These are phyloP conservation scores for Rhynchosporium secalis DNA, from an alignment of 2,329 filamentous ascomycete species.

Conservation along the genomic window DNA sequence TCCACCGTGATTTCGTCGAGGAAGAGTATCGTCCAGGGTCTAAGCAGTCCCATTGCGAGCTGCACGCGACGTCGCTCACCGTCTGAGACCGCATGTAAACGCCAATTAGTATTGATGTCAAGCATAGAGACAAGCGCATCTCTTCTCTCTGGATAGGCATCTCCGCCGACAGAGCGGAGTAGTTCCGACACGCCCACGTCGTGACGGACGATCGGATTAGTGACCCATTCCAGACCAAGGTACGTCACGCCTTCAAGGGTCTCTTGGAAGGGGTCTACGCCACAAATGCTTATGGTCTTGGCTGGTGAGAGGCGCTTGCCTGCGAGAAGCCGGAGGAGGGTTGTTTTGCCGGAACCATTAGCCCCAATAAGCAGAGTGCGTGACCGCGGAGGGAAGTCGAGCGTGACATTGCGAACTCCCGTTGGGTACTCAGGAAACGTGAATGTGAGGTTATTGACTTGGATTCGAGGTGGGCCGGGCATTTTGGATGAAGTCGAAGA, in stretches of 20 bases:
- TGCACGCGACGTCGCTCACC: slow-evolving; percentile 93
- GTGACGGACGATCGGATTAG: slow-evolving; percentile 92
- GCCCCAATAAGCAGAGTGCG: slow-evolving; percentile 92
- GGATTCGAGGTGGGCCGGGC: slow-evolving; percentile 49
- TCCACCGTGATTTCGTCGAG: slow-evolving; percentile 98
- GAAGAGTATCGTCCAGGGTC: slow-evolving; percentile 88
- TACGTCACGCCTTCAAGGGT: slow-evolving; percentile 93
- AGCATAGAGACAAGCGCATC: slow-evolving; percentile 87
- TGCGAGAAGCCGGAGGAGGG: slow-evolving; percentile 84
- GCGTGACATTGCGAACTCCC: slow-evolving; percentile 72
- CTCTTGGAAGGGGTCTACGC: slow-evolving; percentile 88
- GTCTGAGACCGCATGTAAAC: slow-evolving; percentile 93
- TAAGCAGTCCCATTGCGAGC: slow-evolving; percentile 89
- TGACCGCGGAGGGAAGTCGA: slow-evolving; percentile 77
- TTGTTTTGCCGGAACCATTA: slow-evolving; percentile 97
- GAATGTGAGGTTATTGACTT: slow-evolving; percentile 78
- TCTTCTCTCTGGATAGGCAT: slow-evolving; percentile 75
- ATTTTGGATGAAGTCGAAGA: no score
- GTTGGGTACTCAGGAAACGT: slow-evolving; percentile 80
- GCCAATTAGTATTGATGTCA: slow-evolving; percentile 89
- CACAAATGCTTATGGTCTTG: slow-evolving; percentile 72
- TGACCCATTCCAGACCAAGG: slow-evolving; percentile 94
- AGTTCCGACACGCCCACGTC: slow-evolving; percentile 91
- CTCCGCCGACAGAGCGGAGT: slow-evolving; percentile 80
- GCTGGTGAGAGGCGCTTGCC: slow-evolving; percentile 89